Evolutionary conservation across 208 protist genomes (phyloP), one percentile per base, ranked within the genome.

Genomic region (Wallacemonas sp.): DNA sequence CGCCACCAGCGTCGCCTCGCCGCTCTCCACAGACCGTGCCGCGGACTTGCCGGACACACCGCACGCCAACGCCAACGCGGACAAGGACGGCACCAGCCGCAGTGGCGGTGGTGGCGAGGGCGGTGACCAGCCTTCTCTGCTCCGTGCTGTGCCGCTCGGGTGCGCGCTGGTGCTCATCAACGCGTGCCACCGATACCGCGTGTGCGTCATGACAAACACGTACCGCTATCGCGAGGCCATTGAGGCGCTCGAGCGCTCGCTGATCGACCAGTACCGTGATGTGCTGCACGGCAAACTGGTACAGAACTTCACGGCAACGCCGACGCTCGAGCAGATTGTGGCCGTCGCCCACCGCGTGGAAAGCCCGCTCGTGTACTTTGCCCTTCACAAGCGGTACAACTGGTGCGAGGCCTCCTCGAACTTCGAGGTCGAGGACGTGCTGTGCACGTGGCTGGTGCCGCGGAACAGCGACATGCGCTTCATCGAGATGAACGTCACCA

Each of bases 201-300:
- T 95, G 25, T 83, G 65, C 44, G 73, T 89, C 49, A 75, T 93
- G 31, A 80, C 86, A 41, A 77, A 67, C 63, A 92, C 80, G 32
- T 97, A 92, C 77, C 88, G 91, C 63, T 96, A 97, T 74, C 76
- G 84, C 29, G 89, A 96, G 36, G 91, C 88, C 11, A 68, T 97
- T 16, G 93, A 96, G 72, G 66, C 84, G 22, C 77, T 95, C 12
- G 93, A 97, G 77, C 61, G 74, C 61, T 72, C 70, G 33, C 77
- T 92, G 16, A 79, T 82, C 22, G 68, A 86, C 42, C 78, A 82
- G 46, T 86, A 95, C 73, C 61, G 65, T 25, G 93, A 97, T 69
- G 65, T 84, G 14, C 77, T 97, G 26, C 71, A 70, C 45, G 75
- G 92, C 25, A 97, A 97, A 74, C 70, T 96, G 69, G 28, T 52